Percentiles rank a stretch among this genome's conserved stretches.
Conservation (phyloP, 192 early-diverging fungal genomes). For the Podila clonocystis region DNA sequence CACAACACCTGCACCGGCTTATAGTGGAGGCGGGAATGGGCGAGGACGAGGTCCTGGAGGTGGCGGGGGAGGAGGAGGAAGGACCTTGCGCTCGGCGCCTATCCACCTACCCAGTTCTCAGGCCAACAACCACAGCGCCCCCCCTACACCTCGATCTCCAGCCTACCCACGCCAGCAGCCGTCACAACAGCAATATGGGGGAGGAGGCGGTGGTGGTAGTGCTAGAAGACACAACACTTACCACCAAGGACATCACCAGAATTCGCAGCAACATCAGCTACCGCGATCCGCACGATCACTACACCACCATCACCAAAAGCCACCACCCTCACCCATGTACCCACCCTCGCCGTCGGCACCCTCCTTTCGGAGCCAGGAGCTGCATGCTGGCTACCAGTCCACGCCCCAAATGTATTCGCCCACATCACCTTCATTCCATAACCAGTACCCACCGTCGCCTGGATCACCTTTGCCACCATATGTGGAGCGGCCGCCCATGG, state of each 20-base stretch:
- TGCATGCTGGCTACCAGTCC: constrained; percentile 18
- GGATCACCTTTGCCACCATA: constrained; percentile 32
- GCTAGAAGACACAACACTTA: constrained; percentile 43
- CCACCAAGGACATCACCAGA: constrained; percentile 11
- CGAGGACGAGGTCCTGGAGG: constrained; percentile 8
- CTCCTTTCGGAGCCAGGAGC: constrained; percentile 23
- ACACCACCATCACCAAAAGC: constrained; percentile 20
- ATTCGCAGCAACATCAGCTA: constrained; percentile 5
- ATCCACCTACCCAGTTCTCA: constrained; percentile 15
- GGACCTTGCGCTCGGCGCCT: constrained; percentile 23
- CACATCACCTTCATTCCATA: constrained; percentile 38
- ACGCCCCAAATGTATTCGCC: constrained; percentile 38
- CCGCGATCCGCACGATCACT: constrained; percentile 20
- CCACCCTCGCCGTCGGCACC: constrained; percentile 24
- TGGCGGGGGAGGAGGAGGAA: constrained; percentile 1
- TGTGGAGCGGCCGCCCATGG: constrained; percentile 19
- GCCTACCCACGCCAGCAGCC: constrained; percentile 7
- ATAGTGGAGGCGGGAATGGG: constrained; percentile 3
- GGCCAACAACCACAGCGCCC: neutral
- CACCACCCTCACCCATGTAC: constrained; percentile 10
- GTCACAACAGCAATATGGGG: constrained; percentile 8
- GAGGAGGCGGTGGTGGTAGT: constrained; percentile 7
- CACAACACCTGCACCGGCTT: constrained; percentile 18
- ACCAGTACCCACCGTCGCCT: constrained; percentile 33
- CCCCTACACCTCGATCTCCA: neutral